Base-by-base conservation (phyloP, 2,329 filamentous ascomycete species). In the Apiospora koreana region DNA sequence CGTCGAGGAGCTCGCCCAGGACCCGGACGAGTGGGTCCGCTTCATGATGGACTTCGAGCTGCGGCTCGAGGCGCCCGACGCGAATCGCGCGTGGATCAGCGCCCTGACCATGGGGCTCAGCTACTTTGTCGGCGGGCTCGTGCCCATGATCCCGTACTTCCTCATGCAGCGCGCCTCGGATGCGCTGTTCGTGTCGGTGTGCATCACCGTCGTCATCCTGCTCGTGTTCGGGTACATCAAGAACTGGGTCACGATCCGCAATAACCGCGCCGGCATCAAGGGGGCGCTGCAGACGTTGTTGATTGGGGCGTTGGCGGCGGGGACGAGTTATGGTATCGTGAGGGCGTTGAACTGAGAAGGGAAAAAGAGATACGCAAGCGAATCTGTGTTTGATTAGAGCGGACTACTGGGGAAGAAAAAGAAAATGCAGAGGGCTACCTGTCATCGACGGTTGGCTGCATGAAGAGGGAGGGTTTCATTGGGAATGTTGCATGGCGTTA, bases 211-310 rank as follows among this genome's bases (percentile, higher is more conserved):
- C 2, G 72, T 83, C 3, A 81, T 82, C 2, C 75, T 86, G 21
- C 85, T 85, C 71, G 72, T 75, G 0, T 86, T 86, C 71, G 84
- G 84, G n/a, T 82, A 82, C 71, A 77, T 78, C 3, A 85, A 85
- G 76, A 84, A 82, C 0, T 77, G 77, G 42, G 82, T 88, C 16
- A 83, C 88, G 0, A 84, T 83, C 69, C 80, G 79, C 71, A 89
- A 86, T 73, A 82, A 87, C 74, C 73, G 82, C 45, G 85, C 87
- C 1, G 89, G 88, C 12, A 74, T 89, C 18, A 86, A 85, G 80
- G 90, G 90, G 8, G 90, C 89, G 0, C 67, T 89, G 38, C 88
- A 92, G 80, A 93, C 92, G 78, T 80, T 91, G 62, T 76, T 91
- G 25, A 87, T 93, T 62, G 91, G 91, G 41, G 87, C 89, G 18